Evolutionary conservation across 1,139 yeast genomes (phyloP), one percentile per base, ranked within the genome.

Genomic region (Debaryomyces udenii): DNA sequence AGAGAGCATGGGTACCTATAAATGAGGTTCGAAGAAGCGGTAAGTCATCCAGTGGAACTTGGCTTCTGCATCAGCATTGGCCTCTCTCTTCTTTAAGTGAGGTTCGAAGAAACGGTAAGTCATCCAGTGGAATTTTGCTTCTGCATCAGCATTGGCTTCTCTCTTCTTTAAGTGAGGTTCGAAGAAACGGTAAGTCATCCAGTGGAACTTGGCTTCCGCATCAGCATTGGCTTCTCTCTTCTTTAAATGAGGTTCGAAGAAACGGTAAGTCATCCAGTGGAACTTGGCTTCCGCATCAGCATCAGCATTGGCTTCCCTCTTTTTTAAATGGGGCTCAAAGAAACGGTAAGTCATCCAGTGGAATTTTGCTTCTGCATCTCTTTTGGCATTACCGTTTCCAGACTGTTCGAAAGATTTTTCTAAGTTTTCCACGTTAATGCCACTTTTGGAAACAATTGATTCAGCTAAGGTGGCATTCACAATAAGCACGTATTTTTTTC

Each of bases 401-500:
- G 46, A 35, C 16, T 37, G 31, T n/a, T 29, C 37, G 22, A 39
- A 27, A 9, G 39, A 33, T 3, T 26, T 37, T 16, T 33, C 31
- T 15, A 42, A 45, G 14, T 27, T 41, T 7, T 43, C 46, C 9
- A 40, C 32, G 11, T 28, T 36, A 13, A 38, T 29, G 6, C 44
- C 44, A 9, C 37, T 27, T 11, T 37, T 31, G 18, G 35, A 31
- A 15, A 44, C 44, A 10, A 47, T 39, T 17, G 47, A 45, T n/a
- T 45, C 50, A 9, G 56, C 53, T 27, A 42, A 26, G 27, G 59
- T 56, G 13, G 55, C 38, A 46, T 56, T 56, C 41, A 56, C 50
- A 28, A 54, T 37, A 28, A 54, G 37, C 14, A 56, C 43, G 14
- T 45, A 47, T 34, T 46, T 50, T 28, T 51, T 47, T 11, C 57